Evolutionary conservation across 805 yeast species (phyloP), one percentile per base, ranked within the genome.

Genomic region (Candida suzukii): DNA sequence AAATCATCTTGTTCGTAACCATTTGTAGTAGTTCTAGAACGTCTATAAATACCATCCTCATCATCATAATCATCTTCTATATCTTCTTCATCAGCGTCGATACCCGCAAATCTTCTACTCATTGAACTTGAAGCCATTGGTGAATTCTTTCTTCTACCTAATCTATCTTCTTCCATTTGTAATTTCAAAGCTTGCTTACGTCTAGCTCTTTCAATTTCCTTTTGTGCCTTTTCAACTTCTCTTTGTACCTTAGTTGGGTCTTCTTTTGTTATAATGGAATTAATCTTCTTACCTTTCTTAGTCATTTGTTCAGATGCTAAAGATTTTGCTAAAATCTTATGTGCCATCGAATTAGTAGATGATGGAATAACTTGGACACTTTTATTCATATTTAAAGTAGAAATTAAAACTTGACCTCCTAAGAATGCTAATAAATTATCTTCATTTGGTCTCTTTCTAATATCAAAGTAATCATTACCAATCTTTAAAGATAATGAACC

Each of bases 381-480:
- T 52, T 83, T 79, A 37, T 68, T 71, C 41, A 93, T 66, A 19
- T 76, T 63, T n/a, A 81, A 71, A 39, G 84, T 79, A 18, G 84
- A 73, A 52, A 80, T 81, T 52, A 88, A 73, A 36, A 87, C 68
- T 53, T 83, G 88, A 43, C 80, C 80, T 34, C 74, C 76, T 42
- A 82, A 83, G 53, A 83, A 84, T 26, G 88, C 76, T 38, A 93
- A 67, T 41, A 83, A 78, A 26, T 84, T 78, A 55, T 88, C 95
- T 39, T 74, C 77, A 31, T 79, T 66, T 9, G 82, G 78, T 43
- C 78, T 76, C 22, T 74, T 63, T 41, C 78, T 68, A 44, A 87
- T 78, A 56, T 91, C 97, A 53, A 90, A 91, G 47, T 82, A 71
- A 62, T 93, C 99, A 37, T 73, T 71, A 26, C 99, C 99, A 30